Percentiles rank a stretch among this genome's conserved stretches.
These are phyloP conservation scores for Plasmodium malariae DNA, from an alignment of 169 alveolate species.

Conservation along the genomic window DNA sequence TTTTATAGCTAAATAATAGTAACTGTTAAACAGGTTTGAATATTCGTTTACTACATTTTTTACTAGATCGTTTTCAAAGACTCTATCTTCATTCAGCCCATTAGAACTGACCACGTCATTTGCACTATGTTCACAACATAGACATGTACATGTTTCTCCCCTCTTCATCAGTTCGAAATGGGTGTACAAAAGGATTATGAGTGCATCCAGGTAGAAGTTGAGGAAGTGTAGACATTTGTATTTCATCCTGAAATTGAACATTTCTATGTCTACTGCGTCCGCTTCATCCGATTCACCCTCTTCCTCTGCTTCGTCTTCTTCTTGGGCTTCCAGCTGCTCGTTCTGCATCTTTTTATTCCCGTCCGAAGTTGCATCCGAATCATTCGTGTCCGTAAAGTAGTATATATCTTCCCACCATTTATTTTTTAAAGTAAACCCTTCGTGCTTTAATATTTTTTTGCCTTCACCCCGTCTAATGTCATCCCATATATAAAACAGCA, in stretches of 20 bases:
- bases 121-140: too few relatives aligned
- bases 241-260: background rate
- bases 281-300: background rate
- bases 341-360: background rate
- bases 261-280: background rate
- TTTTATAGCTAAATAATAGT: slow-evolving; percentile 17
- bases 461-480: background rate
- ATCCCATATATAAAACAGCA: slow-evolving; percentile 2
- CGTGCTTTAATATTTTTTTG: background rate
- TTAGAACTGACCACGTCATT: too few relatives aligned
- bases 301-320: background rate
- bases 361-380: too few relatives aligned
- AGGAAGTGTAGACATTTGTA: slow-evolving; percentile 41
- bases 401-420: slow-evolving; percentile 36
- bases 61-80: slow-evolving; percentile 15
- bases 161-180: background rate
- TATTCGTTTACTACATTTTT: slow-evolving; percentile 27
- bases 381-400: background rate
- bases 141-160: background rate
- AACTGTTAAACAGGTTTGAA: slow-evolving; percentile 1
- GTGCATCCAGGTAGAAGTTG: slow-evolving; percentile 24
- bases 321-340: background rate
- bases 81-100: too few relatives aligned
- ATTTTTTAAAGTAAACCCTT: background rate
- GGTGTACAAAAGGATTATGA: slow-evolving; percentile 13